Evolutionary conservation across 2,329 filamentous ascomycete genomes (phyloP), one percentile per base, ranked within the genome.

Genomic region (Pyrenophora seminiperda): DNA sequence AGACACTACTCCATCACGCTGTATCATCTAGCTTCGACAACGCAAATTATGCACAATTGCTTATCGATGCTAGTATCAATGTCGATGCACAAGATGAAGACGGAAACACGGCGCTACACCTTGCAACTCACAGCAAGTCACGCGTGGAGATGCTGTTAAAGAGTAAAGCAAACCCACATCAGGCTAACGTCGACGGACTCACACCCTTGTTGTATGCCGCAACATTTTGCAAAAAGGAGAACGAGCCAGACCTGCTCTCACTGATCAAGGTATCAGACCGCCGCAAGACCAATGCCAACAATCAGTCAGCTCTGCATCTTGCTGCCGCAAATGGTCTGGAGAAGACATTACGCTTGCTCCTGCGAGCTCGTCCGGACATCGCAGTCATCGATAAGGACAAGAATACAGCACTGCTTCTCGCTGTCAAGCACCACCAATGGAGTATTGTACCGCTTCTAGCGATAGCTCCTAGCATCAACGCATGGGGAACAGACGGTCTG

Each of bases 401-500:
- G 18, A 55, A 55, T 5, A 70, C 67, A 2, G 61, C 69, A 5
- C 61, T 72, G n/a, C 45, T 69, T 13, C 61, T 70, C 3, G 68
- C 69, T 3, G 61, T 65, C 1, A 48, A 57, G 14, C 33, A 61
- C 29, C 64, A 68, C 3, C 66, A 66, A 46, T 72, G 66, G 68
- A 13, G 48, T 7, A 30, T 66, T 24, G 63, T 68, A 13, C 55
- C 64, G 3, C 45, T 70, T 2, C 54, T 72, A 10, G 62, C 65
- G 2, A 56, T 59, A 10, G 58, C 65, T 20, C 66, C 66, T 1
- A 68, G 63, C n/a, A 61, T 63, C 24, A 71, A 69, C 10, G 60
- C 56, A 2, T 69, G 69, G 68, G 67, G 70, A 24, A 56, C 61
- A 30, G 58, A 61, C 24, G 68, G 66, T 11, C 52, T 59, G 47